A percentile compares a stretch with the other conserved stretches of the same genome.
Evolutionary conservation across 257 asterid genomes (phyloP).

Genomic region (Henckelia pumila): DNA sequence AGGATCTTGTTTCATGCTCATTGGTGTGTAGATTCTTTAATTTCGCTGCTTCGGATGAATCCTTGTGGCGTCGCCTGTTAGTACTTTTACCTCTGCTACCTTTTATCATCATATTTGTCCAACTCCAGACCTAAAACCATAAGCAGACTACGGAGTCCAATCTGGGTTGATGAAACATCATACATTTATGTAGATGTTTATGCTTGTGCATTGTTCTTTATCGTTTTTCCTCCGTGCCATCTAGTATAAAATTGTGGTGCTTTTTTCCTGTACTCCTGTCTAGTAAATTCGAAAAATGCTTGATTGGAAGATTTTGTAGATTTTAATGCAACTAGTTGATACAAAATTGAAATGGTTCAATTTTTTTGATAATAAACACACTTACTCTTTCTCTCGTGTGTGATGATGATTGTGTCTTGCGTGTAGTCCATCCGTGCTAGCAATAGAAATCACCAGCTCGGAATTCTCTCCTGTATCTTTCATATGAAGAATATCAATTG

Average conservation of each 20-base stretch:
- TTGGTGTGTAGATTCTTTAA: slow-evolving; percentile 70
- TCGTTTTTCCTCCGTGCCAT: not conserved
- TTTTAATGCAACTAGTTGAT: not conserved
- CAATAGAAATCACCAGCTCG: slow-evolving; percentile 1
- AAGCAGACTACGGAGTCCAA: not conserved
- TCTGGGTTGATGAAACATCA: slow-evolving; percentile 16
- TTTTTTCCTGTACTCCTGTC: not conserved
- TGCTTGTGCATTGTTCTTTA: not conserved
- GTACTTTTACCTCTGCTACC: slow-evolving; percentile 29
- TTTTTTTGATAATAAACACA: not conserved
- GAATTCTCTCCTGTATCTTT: slow-evolving; percentile 29
- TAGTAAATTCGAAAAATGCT: not conserved
- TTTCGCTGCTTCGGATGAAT: slow-evolving; percentile 73
- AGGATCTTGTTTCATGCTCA: slow-evolving; percentile 87
- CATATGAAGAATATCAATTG: slow-evolving; percentile 4
- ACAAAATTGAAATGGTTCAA: not conserved
- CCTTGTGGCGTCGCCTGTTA: slow-evolving; percentile 86
- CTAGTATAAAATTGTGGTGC: not conserved
- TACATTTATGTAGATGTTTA: slow-evolving; percentile 3
- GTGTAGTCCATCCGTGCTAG: not conserved
- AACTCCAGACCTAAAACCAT: not conserved
- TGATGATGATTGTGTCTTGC: not conserved
- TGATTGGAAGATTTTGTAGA: not conserved
- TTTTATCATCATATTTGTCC: slow-evolving; percentile 2
- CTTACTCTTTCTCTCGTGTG: not conserved